Evolutionary conservation across 495 filamentous ascomycete genomes (phyloP), one percentile per base, ranked within the genome.

Genomic region (Aspergillus ostianus): DNA sequence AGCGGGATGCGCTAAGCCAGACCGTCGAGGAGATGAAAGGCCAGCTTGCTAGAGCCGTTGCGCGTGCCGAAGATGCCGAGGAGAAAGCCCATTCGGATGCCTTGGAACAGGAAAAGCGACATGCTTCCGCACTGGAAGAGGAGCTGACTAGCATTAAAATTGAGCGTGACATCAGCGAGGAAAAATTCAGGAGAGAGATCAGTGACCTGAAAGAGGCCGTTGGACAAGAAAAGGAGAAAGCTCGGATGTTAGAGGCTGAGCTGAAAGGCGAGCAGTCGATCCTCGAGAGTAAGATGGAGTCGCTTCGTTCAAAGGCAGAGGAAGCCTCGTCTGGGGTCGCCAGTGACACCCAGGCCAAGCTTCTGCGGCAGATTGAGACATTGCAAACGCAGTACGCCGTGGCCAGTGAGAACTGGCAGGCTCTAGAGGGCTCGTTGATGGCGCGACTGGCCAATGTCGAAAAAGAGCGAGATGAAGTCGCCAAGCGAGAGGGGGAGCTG

Each of bases 341-440:
- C 6, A 89, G 92, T 7, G 92, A 98, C 68, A 86, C 90, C 0
- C 92, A 96, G 64, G 91, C 88, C 21, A 97, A 97, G 69, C 80
- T 99, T 21, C 78, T 97, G 20, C 85, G 95, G 48, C 95, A 98
- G 73, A 86, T 98, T 29, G 95, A 99, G 79, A 97, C 91, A 3
- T 75, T 99, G 52, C 95, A 98, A 74, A 93, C 89, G 5, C 95
- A 99, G 72, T 96, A 99, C 72, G 87, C 91, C 0, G 85, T 92
- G 53, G 94, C 95, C 3, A 93, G 90, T 60, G 92, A 96, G 65
- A 99, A 98, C 70, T 99, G 95, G 95, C 92, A 97, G 60, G 90
- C 92, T 0, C 90, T 98, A 50, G 93, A 99, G 64, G 84, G 89
- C 13, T 92, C 90, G 0, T 74, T 98, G 49, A 80, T 91, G 41